Percentiles rank a stretch among this genome's conserved stretches.
phyloP scores from a whole-genome alignment of 371 early-diverging fungal species.

The Mucor indicus region DNA sequence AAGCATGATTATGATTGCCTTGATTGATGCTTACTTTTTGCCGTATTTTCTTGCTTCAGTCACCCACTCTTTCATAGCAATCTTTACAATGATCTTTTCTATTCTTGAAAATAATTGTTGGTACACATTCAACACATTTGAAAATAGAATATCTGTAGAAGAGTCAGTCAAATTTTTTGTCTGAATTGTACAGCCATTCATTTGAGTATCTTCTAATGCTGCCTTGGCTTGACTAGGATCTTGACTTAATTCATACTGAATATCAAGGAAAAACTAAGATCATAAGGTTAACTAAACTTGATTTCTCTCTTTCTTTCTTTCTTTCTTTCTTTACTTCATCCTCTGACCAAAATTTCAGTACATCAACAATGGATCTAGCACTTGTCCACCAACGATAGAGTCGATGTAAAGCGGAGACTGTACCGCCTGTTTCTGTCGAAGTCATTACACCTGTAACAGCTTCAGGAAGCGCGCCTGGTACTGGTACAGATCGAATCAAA shows the following conservation, averaged over 20 bases:
- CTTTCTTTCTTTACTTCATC: constrained; percentile 39
- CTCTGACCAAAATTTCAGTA: constrained; percentile 53
- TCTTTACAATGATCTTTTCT: constrained; percentile 51
- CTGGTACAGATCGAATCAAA: constrained; percentile 46
- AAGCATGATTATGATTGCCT: neutral
- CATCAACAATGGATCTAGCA: constrained; percentile 32
- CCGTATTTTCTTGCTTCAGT: constrained; percentile 54
- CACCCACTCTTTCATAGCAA: constrained; percentile 59
- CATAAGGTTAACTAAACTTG: too few relatives aligned
- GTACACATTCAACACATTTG: constrained; percentile 21
- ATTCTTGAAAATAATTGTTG: constrained; percentile 41
- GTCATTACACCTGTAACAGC: constrained; percentile 48
- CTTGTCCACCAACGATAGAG: constrained; percentile 56
- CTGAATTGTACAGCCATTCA: too few relatives aligned
- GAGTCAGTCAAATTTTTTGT: too few relatives aligned
- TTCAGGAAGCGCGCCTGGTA: constrained; percentile 52
- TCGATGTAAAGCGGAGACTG: constrained; percentile 39
- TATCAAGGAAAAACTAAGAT: constrained; percentile 58
- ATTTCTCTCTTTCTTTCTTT: too few relatives aligned
- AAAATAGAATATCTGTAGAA: too few relatives aligned
- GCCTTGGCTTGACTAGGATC: constrained; percentile 2
- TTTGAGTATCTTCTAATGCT: neutral
- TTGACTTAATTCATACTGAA: constrained; percentile 47
- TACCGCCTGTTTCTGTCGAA: constrained; percentile 29
- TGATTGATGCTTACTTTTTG: constrained; percentile 43